Base-by-base conservation (phyloP, 2,329 filamentous ascomycete species). In the Diaporthe nobilis region DNA sequence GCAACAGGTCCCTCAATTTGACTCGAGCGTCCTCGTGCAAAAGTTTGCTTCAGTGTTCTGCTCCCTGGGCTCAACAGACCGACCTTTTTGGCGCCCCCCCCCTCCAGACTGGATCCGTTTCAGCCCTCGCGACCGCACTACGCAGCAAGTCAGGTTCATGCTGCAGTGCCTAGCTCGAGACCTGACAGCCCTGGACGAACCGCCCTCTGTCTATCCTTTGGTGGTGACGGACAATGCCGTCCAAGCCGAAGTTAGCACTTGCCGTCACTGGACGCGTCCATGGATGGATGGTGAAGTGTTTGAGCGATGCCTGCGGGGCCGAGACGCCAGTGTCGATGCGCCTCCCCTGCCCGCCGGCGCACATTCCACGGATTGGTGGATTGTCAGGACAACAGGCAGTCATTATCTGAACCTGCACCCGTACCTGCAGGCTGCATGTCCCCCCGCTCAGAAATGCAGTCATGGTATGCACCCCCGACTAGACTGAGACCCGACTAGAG, bases 61-160 rank as follows among this genome's bases (percentile, higher is more conserved):
- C 12, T 67, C 63, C 22, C 22, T 17, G 47, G 15, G 47, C 63
- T 53, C 47, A 31, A 53, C 22, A 17, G 47, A 39, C 22, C 4
- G 47, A 55, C 25, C 25, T 6, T 15, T 42, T 75, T 22, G 76
- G 74, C 31, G 71, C 51, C 58, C 75, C 44, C 57, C 20, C 55
- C 58, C 75, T 34, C 57, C 25, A 60, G 39, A 51, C 73, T 42
- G 22, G n/a, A 25, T 57, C 51, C 17, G 39, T 67, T 49, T 67
- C 73, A 60, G 70, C 68, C 68, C 60, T 61, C 51, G 58, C 51
- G 63, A 58, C 49, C 22, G 10, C 47, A 37, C 67, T 42, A 49
- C 25, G 37, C 17, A 57, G 70, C 53, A 22, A 28, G 25, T 63
- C 73, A 51, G 65, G 63, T 34, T 49, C 25, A 34, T 53, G 44